Evolutionary conservation across 441 rosid species (phyloP).

Genomic region (Euphorbia celastroides): DNA sequence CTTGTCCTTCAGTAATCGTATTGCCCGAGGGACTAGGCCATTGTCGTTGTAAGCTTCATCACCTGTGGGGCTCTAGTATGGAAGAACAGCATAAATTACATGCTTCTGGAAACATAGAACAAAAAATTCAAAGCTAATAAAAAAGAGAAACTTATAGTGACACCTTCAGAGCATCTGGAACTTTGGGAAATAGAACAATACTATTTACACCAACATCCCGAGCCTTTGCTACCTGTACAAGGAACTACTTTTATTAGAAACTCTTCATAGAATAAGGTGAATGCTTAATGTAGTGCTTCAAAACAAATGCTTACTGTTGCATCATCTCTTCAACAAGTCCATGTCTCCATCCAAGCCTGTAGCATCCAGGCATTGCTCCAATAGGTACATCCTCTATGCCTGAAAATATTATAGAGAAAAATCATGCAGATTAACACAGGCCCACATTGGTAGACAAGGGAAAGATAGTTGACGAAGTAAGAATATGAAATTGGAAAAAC

Average conservation of each 20-base stretch:
- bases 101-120: not conserved
- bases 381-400: slow-evolving; percentile 95
- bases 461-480: not conserved
- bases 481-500: not conserved
- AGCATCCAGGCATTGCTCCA: slow-evolving; percentile 99
- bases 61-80: slow-evolving; percentile 64
- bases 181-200: slow-evolving; percentile 84
- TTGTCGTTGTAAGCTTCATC: slow-evolving; percentile 91
- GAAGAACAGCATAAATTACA: slow-evolving; percentile 20
- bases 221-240: slow-evolving; percentile 80
- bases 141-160: slow-evolving; percentile 3
- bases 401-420: slow-evolving; percentile 24
- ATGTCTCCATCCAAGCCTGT: slow-evolving; percentile 98
- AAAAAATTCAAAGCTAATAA: slow-evolving; percentile 7
- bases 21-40: slow-evolving; percentile 84
- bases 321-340: slow-evolving; percentile 85
- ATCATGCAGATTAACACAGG: not conserved
- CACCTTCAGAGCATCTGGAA: slow-evolving; percentile 95
- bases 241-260: slow-evolving; percentile 5
- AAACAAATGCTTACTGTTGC: too few species aligned
- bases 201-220: slow-evolving; percentile 91
- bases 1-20: slow-evolving; percentile 84
- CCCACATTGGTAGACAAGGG: not conserved
- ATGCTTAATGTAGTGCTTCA: not conserved
- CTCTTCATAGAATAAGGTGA: slow-evolving; percentile 1